Evolutionary conservation across 2,329 filamentous ascomycete species (phyloP), one percentile per base, ranked within the genome.

Genomic region (Pseudogymnoascus sp.): DNA sequence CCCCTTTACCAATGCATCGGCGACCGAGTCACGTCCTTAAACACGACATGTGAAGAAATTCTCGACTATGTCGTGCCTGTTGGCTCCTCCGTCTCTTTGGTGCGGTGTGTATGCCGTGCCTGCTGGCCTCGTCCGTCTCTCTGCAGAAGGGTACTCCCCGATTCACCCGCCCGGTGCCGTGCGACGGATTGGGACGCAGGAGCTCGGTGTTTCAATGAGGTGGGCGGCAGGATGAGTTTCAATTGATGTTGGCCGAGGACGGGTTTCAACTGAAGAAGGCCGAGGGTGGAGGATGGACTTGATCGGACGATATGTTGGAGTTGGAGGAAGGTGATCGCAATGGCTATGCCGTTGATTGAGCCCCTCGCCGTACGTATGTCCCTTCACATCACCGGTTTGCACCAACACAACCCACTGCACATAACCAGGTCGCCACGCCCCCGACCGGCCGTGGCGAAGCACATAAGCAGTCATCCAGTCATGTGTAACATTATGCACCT

Each of bases 401-500:
- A 50, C 44, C 44, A 50, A 28, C 44, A 50, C 8, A 13, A 2
- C 15, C 23, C 42, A 26, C 42, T 6, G 23, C 44, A 50, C 44
- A n/a, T 17, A 50, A 28, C 8, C 44, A 28, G 23, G 23, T 50
- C 44, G 9, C 44, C 44, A n/a, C 23, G 23, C 44, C 44, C 23
- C 44, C 44, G 44, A 28, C 44, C 44, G 23, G 44, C 44, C 44
- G 44, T 50, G 44, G 44, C 23, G 44, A 50, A 50, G 44, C 44
- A 50, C 44, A 50, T 50, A 50, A 28, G 44, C 23, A 50, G 23
- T 50, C 44, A 50, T 50, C 44, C 44, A 50, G 21, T 50, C 44
- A 28, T 50, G 23, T 50, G 44, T 50, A 50, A 50, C 44, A 50
- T 50, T 50, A 50, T 50, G 44, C 44, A 50, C 23, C 44, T 50